A percentile compares a stretch with the other conserved stretches of the same genome.
phyloP scores from a whole-genome alignment of 108 stramenopile species.

The Parmales sp. region DNA sequence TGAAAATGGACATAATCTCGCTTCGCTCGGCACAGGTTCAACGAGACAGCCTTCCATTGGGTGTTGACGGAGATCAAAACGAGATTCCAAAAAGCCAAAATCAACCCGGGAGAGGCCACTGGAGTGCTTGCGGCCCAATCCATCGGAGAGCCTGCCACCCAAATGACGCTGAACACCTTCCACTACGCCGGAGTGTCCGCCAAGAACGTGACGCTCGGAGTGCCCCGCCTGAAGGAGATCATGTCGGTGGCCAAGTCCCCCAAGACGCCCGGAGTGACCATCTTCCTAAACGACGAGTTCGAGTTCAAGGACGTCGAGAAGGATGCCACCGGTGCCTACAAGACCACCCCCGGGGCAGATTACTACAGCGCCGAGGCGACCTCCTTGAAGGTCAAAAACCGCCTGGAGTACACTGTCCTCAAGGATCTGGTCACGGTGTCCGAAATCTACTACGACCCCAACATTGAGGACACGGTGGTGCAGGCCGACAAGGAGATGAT shows the following conservation, averaged over 20 bases:
- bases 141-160: constrained; percentile 98
- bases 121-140: constrained; percentile 97
- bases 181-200: constrained; percentile 96
- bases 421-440: constrained; percentile 78
- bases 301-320: too few species aligned
- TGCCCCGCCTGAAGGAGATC: constrained; percentile 95
- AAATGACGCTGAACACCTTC: constrained; percentile 98
- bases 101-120: constrained; percentile 94
- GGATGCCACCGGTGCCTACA: constrained; percentile 66
- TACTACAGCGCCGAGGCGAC: constrained; percentile 68
- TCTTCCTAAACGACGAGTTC: constrained; percentile 64
- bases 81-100: constrained; percentile 76
- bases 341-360: constrained; percentile 62
- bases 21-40: too few species aligned
- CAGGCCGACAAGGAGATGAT: constrained; percentile 82
- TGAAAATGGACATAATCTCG: too few species aligned
- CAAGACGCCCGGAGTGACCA: constrained; percentile 87
- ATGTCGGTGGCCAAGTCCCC: constrained; percentile 94
- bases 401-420: constrained; percentile 87
- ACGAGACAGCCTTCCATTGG: constrained; percentile 76
- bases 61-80: constrained; percentile 83
- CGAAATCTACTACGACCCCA: constrained; percentile 95
- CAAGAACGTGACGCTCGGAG: constrained; percentile 98
- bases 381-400: constrained; percentile 60
- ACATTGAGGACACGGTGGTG: constrained; percentile 78